Percentiles rank a stretch among this genome's conserved stretches.
Conservation (phyloP, 2,329 filamentous ascomycete species). For the Didymella exigua region DNA sequence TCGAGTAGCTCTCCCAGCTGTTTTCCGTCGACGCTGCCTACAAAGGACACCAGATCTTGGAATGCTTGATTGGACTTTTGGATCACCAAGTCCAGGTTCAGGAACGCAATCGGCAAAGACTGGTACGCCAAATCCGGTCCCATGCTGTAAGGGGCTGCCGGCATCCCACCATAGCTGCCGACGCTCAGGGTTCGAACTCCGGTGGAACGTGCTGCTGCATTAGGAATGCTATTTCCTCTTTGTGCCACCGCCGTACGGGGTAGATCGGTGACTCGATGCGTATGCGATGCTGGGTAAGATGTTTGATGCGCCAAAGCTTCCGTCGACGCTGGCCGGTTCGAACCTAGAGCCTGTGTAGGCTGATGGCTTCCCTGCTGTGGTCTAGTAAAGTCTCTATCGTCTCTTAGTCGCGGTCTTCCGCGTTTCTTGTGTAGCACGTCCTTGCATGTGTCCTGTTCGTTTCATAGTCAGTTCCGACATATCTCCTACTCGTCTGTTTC, state of each 20-base stretch:
- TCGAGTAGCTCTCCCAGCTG: constrained; percentile 53
- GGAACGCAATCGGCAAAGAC: constrained; percentile 47
- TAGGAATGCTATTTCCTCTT: constrained; percentile 25
- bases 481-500: constrained; percentile 8
- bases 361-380: constrained; percentile 37
- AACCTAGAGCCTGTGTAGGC: constrained; percentile 33
- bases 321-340: constrained; percentile 24
- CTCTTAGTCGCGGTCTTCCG: constrained; percentile 76
- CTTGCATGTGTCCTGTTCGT: constrained; percentile 70
- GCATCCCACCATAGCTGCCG: constrained; percentile 25
- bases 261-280: constrained; percentile 32
- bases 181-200: constrained; percentile 23
- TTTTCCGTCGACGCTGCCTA: constrained; percentile 47
- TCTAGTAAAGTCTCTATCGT: constrained; percentile 52
- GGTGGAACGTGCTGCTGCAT: constrained; percentile 19
- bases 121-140: constrained; percentile 38
- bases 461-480: constrained; percentile 20
- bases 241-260: constrained; percentile 27
- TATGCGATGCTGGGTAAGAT: constrained; percentile 27
- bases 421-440: constrained; percentile 88
- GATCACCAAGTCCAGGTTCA: constrained; percentile 56
- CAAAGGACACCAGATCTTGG: constrained; percentile 49
- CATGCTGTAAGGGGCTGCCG: constrained; percentile 28
- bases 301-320: constrained; percentile 32
- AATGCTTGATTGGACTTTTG: constrained; percentile 55